Evolutionary conservation across 257 asterid species (phyloP).

Genomic region (Solanum pinnatisectum): DNA sequence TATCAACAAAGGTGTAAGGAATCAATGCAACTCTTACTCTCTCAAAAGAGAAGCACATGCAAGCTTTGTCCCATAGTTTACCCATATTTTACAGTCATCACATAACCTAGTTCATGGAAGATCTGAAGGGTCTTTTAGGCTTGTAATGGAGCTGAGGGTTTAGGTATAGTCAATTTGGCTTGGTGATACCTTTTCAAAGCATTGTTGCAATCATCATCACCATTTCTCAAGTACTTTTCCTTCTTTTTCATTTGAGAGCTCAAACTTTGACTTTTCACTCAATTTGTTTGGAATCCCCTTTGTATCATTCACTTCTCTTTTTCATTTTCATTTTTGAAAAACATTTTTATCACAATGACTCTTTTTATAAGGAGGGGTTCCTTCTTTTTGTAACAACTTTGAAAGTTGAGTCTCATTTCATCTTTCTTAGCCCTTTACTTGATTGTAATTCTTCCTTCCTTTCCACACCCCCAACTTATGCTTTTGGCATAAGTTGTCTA

Average conservation of each 20-base stretch:
- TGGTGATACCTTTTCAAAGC: background rate
- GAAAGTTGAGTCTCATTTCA: background rate
- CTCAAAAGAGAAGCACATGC: background rate
- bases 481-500: background rate
- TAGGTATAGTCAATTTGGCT: background rate
- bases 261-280: background rate
- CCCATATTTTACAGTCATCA: background rate
- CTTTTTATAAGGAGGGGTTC: background rate
- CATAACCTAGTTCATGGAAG: background rate
- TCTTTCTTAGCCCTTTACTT: background rate
- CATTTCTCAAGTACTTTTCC: background rate
- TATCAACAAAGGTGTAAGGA: background rate
- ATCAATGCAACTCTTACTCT: no score
- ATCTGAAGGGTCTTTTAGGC: background rate
- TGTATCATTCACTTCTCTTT: background rate
- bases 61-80: background rate
- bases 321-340: background rate
- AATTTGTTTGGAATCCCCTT: no score
- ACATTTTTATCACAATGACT: background rate
- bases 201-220: background rate
- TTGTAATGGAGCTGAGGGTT: background rate
- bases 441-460: background rate
- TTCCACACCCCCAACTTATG: background rate
- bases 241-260: background rate
- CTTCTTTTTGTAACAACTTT: background rate